Evolutionary conservation across 352 stramenopile species (phyloP).

Genomic region (Phytopythium kandeliae): DNA sequence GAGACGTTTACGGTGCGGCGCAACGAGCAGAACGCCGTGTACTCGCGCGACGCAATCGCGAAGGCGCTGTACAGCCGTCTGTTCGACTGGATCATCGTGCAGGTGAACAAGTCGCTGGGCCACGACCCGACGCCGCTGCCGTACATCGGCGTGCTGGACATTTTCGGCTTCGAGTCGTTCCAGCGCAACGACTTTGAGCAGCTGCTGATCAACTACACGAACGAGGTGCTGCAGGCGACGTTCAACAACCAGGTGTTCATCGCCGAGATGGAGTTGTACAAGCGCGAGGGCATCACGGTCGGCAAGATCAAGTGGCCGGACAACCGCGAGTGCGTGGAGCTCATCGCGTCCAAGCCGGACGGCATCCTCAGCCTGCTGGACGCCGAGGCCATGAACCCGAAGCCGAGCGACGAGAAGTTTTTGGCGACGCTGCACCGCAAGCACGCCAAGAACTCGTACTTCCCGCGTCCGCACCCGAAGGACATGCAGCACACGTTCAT

Average conservation of each 20-base stretch:
- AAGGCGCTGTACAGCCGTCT: slow-evolving; percentile 92
- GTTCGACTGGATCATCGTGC: slow-evolving; percentile 92
- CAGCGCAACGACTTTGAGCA: slow-evolving; percentile 90
- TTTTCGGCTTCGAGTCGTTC: slow-evolving; percentile 90
- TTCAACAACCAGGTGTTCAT: slow-evolving; percentile 91
- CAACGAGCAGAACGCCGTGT: slow-evolving; percentile 78
- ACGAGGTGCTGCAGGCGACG: slow-evolving; percentile 82
- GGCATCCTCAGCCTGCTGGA: slow-evolving; percentile 83
- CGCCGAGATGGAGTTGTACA: slow-evolving; percentile 87
- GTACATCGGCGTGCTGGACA: slow-evolving; percentile 90
- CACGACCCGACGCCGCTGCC: slow-evolving; percentile 71
- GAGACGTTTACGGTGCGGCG: slow-evolving; percentile 80
- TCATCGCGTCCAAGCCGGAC: slow-evolving; percentile 79
- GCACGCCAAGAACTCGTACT: slow-evolving; percentile 83
- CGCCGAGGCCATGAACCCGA: slow-evolving; percentile 86
- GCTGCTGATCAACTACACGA: slow-evolving; percentile 89
- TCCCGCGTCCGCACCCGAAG: slow-evolving; percentile 79
- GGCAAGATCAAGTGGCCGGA: slow-evolving; percentile 89
- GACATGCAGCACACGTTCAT: slow-evolving; percentile 90
- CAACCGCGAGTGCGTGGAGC: slow-evolving; percentile 89
- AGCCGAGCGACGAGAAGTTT: slow-evolving; percentile 88
- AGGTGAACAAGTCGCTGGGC: slow-evolving; percentile 87
- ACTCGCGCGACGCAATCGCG: slow-evolving; percentile 89
- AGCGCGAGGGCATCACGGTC: slow-evolving; percentile 87
- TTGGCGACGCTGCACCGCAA: slow-evolving; percentile 77